These are phyloP conservation scores for Tylopilus subfusipes DNA, from an alignment of 768 basidiomycete species.

Conservation along the genomic window DNA sequence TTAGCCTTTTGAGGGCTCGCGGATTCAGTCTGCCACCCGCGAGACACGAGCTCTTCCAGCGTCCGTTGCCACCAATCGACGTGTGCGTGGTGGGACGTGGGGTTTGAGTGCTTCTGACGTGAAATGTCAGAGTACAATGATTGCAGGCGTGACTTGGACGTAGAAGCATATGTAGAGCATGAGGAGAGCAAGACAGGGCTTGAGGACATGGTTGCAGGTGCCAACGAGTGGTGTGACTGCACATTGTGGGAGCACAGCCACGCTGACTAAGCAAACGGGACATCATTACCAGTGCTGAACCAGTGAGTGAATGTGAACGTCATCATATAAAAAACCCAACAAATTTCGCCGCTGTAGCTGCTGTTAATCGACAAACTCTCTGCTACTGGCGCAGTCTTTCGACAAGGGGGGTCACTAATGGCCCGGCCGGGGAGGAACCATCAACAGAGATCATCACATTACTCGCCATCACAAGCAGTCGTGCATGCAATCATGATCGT, in stretches of 20 bases:
- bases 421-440: no score
- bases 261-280: not conserved
- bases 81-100: conserved; percentile 74
- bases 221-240: not conserved
- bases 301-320: no score
- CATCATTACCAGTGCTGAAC: no score
- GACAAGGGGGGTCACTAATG: no score
- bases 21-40: conserved; percentile 46
- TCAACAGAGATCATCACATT: no score
- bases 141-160: conserved; percentile 52
- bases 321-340: no score
- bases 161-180: conserved; percentile 28
- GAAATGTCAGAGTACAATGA: conserved; percentile 88
- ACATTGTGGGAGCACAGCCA: not conserved
- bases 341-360: no score
- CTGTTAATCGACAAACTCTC: no score
- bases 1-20: conserved; percentile 10
- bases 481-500: no score
- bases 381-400: no score
- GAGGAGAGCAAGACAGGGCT: conserved; percentile 17
- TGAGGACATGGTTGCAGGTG: conserved; percentile 19
- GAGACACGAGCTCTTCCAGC: conserved; percentile 56
- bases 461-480: no score
- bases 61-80: conserved; percentile 84
- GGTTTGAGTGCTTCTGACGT: conserved; percentile 79